Percentiles rank a stretch among this genome's conserved stretches.
These are phyloP conservation scores for Tolypocladium endophyticum DNA, from an alignment of 2,329 filamentous ascomycete species.

Conservation along the genomic window DNA sequence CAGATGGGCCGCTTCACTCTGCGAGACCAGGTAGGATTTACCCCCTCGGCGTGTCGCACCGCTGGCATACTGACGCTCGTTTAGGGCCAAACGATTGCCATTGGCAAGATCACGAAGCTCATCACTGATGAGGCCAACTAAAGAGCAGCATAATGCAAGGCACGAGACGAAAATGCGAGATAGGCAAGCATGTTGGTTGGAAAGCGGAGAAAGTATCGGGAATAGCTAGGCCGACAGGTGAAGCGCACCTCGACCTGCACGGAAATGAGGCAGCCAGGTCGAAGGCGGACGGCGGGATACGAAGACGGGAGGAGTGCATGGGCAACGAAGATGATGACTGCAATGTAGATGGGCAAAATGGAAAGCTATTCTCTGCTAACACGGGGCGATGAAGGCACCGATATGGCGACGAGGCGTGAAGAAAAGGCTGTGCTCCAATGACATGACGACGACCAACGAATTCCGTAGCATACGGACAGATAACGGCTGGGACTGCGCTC, in stretches of 20 bases:
- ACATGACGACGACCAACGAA: too few species aligned
- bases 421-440: not conserved
- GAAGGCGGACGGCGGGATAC: not conserved
- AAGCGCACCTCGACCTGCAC: not conserved
- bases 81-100: slow-evolving; percentile 96
- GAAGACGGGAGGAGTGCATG: not conserved
- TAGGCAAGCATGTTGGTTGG: not conserved
- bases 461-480: not conserved
- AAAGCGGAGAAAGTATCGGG: not conserved
- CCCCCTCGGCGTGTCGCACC: not conserved
- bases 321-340: not conserved
- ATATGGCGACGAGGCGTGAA: not conserved
- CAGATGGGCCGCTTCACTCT: slow-evolving; percentile 88
- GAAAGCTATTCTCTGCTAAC: not conserved
- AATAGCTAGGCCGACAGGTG: not conserved
- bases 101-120: slow-evolving; percentile 97
- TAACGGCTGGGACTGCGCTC: not conserved
- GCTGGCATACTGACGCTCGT: slow-evolving; percentile 5
- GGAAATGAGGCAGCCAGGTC: not conserved
- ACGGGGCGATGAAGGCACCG: not conserved
- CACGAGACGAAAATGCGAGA: not conserved
- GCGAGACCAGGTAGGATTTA: slow-evolving; percentile 62
- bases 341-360: not conserved
- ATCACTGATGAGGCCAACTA: slow-evolving; percentile 25
- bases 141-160: not conserved